Evolutionary conservation across 2,329 filamentous ascomycete genomes (phyloP).

Genomic region (Fonsecaea erecta): DNA sequence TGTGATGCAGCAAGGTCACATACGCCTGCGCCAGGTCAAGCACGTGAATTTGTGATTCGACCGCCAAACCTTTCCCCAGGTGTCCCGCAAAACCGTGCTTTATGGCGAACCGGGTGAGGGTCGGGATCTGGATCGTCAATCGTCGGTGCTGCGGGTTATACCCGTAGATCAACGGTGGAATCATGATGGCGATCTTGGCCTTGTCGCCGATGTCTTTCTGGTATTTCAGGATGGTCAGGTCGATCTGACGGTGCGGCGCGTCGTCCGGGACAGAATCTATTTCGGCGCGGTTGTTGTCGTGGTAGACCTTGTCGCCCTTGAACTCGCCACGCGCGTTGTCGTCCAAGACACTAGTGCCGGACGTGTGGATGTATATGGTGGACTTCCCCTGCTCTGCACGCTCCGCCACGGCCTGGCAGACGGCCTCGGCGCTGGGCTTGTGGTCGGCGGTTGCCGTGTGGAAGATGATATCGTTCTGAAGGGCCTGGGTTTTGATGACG

Average conservation of each 20-base stretch:
- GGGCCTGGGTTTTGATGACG: conserved; percentile 47
- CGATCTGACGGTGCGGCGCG: conserved; percentile 53
- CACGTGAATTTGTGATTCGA: conserved; percentile 54
- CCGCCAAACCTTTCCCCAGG: conserved; percentile 49
- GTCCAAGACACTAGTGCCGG: conserved; percentile 49
- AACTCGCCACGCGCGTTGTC: conserved; percentile 45
- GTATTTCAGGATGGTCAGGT: conserved; percentile 50
- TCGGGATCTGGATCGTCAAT: conserved; percentile 55
- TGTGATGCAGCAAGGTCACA: conserved; percentile 50
- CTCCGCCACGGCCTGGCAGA: conserved; percentile 50
- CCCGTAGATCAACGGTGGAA: conserved; percentile 55
- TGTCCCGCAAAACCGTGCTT: conserved; percentile 55
- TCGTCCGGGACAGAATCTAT: conserved; percentile 50
- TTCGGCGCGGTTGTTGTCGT: conserved; percentile 46
- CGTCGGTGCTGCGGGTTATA: conserved; percentile 46
- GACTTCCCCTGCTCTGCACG: conserved; percentile 44
- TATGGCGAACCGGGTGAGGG: conserved; percentile 53
- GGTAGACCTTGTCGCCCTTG: conserved; percentile 49
- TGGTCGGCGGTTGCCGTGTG: conserved; percentile 58
- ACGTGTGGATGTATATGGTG: conserved; percentile 58
- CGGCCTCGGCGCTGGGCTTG: conserved; percentile 52
- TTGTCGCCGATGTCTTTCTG: conserved; percentile 45
- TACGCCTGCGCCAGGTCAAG: conserved; percentile 54
- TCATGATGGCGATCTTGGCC: conserved; percentile 56
- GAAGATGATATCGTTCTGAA: conserved; percentile 50